phyloP scores from a whole-genome alignment of 2,329 filamentous ascomycete genomes.

The Pezicula neosporulosa region DNA sequence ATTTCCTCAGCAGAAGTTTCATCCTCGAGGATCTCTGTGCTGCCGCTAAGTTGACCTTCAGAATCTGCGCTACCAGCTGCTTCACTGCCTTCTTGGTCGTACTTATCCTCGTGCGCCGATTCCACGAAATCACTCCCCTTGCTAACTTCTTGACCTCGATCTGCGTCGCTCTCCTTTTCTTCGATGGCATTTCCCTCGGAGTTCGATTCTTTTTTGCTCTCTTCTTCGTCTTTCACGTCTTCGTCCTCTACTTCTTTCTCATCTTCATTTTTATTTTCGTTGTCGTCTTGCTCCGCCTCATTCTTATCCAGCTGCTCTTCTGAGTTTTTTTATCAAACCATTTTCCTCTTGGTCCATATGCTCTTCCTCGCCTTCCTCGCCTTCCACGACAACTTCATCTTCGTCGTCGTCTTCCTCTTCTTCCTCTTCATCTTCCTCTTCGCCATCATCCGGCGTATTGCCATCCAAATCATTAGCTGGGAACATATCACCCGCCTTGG shows the following conservation, averaged over 20 bases:
- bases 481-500: background rate
- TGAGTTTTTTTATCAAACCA: constrained; percentile 11
- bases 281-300: constrained; percentile 16
- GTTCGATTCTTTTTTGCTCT: background rate
- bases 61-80: background rate
- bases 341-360: constrained; percentile 10
- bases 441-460: constrained; percentile 4
- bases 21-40: background rate
- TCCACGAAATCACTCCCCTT: background rate
- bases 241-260: background rate
- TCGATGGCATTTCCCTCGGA: no score
- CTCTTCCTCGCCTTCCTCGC: constrained; percentile 6
- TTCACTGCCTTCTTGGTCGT: background rate
- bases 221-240: background rate
- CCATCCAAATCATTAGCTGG: constrained; percentile 2
- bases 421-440: background rate
- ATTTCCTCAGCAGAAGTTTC: background rate
- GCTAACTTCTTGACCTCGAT: background rate
- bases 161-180: background rate
- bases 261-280: constrained; percentile 10
- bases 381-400: constrained; percentile 1
- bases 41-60: background rate
- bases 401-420: constrained; percentile 7
- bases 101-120: background rate
- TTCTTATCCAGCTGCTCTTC: constrained; percentile 25